Evolutionary conservation across 306 rosid genomes (phyloP).

Genomic region (Corylus avellana): DNA sequence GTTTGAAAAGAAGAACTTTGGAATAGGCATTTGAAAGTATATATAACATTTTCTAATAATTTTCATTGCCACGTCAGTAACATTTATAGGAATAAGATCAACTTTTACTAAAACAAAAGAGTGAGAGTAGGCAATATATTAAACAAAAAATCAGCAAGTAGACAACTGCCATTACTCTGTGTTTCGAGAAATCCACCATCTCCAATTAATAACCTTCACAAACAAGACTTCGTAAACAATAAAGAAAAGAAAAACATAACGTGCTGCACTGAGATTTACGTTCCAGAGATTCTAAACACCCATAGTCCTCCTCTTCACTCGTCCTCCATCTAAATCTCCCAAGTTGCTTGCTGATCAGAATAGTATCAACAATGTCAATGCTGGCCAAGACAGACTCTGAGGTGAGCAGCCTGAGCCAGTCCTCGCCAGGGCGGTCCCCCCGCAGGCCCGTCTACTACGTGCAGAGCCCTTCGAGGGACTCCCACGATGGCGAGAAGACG

Average conservation of each 20-base stretch:
- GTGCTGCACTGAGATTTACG: constrained; percentile 44
- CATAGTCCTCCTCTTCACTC: background rate
- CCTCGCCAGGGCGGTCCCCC: constrained; percentile 72
- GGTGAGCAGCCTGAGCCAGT: constrained; percentile 77
- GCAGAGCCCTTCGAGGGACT: constrained; percentile 85
- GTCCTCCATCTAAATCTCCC: background rate
- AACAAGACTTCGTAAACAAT: constrained; percentile 34
- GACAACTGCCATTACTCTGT: constrained; percentile 3
- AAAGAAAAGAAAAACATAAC: constrained; percentile 34
- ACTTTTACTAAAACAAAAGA: background rate
- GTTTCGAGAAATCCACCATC: constrained; percentile 28
- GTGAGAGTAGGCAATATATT: background rate
- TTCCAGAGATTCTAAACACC: constrained; percentile 1
- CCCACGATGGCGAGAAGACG: constrained; percentile 89
- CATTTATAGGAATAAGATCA: no score
- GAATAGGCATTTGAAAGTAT: no score
- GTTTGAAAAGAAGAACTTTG: no score
- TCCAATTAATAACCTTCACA: constrained; percentile 40
- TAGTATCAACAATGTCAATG: constrained; percentile 35
- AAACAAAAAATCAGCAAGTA: background rate
- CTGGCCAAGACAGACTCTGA: constrained; percentile 85
- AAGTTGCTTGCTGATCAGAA: background rate
- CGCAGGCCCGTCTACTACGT: constrained; percentile 72
- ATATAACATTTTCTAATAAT: no score
- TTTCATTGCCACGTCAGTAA: no score